phyloP scores from a whole-genome alignment of 2,329 filamentous ascomycete genomes.

The Drechslerella coelobrocha region DNA sequence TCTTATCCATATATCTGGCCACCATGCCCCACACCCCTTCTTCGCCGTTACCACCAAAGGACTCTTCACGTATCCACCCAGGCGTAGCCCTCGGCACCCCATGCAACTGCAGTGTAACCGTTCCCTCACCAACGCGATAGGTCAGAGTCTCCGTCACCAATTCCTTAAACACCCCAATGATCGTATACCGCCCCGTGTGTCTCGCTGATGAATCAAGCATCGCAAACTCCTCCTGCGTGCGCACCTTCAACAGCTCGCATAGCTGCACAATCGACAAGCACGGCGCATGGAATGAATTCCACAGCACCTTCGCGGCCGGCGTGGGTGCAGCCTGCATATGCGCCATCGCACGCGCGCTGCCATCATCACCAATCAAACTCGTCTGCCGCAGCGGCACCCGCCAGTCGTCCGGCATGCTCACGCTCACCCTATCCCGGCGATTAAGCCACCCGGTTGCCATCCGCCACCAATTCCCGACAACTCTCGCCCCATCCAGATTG shows the following conservation, averaged over 20 bases:
- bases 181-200: conserved; percentile 71
- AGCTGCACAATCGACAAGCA: conserved; percentile 49
- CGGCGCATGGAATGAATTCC: conserved; percentile 33
- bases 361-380: conserved; percentile 46
- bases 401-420: conserved; percentile 52
- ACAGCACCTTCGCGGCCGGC: conserved; percentile 6
- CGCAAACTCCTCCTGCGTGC: conserved; percentile 51
- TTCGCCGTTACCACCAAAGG: neutral
- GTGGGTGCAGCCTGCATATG: too few relatives aligned
- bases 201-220: conserved; percentile 54
- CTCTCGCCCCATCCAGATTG: conserved; percentile 68
- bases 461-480: conserved; percentile 78
- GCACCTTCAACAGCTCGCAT: conserved; percentile 53
- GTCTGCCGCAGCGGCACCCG: conserved; percentile 39
- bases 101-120: conserved; percentile 1
- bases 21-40: conserved; percentile 59
- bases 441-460: conserved; percentile 69
- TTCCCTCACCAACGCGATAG: conserved; percentile 63
- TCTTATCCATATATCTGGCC: conserved; percentile 57
- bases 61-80: neutral
- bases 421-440: conserved; percentile 11
- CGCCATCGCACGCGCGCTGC: neutral
- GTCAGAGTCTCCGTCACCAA: conserved; percentile 66
- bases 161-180: conserved; percentile 71
- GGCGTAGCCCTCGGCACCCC: neutral